Evolutionary conservation across 2,329 filamentous ascomycete species (phyloP).

Genomic region (Plenodomus biglobosus): DNA sequence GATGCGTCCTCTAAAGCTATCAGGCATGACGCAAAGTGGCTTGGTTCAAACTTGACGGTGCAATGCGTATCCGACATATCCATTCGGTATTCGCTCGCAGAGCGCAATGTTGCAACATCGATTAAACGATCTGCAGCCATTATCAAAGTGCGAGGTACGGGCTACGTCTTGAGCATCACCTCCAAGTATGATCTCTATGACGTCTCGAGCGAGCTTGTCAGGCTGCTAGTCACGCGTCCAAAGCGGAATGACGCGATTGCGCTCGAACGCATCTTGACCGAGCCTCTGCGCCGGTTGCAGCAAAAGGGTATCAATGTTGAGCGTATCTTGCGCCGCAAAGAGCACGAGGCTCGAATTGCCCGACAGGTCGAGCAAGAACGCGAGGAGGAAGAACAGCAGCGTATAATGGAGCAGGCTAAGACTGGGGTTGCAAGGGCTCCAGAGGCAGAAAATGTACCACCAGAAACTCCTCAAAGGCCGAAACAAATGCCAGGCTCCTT

Average conservation of each 20-base stretch:
- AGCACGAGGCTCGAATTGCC: slow-evolving; percentile 81
- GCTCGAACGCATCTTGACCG: slow-evolving; percentile 85
- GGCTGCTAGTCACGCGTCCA: slow-evolving; percentile 75
- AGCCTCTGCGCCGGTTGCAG: slow-evolving; percentile 78
- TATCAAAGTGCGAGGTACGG: slow-evolving; percentile 68
- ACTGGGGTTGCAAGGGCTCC: slow-evolving; percentile 19
- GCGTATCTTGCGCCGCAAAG: slow-evolving; percentile 84
- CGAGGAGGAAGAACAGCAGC: slow-evolving; percentile 62
- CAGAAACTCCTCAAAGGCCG: slow-evolving; percentile 33
- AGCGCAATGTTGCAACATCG: slow-evolving; percentile 58
- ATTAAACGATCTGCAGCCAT: slow-evolving; percentile 64
- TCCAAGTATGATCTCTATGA: slow-evolving; percentile 83
- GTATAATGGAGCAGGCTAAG: slow-evolving; percentile 36
- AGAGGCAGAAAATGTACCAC: slow-evolving; percentile 14
- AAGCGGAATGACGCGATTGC: slow-evolving; percentile 88
- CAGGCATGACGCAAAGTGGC: slow-evolving; percentile 84
- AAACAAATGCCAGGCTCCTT: slow-evolving; percentile 43
- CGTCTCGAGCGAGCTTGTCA: slow-evolving; percentile 83
- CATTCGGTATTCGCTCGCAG: slow-evolving; percentile 73
- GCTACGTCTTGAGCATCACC: slow-evolving; percentile 75
- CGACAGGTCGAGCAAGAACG: slow-evolving; percentile 75
- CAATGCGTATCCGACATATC: slow-evolving; percentile 76
- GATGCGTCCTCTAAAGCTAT: slow-evolving; percentile 63
- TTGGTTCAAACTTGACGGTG: slow-evolving; percentile 81
- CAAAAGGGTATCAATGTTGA: slow-evolving; percentile 95